phyloP scores from a whole-genome alignment of 2,329 filamentous ascomycete species.

The Trichoderma sp. region DNA sequence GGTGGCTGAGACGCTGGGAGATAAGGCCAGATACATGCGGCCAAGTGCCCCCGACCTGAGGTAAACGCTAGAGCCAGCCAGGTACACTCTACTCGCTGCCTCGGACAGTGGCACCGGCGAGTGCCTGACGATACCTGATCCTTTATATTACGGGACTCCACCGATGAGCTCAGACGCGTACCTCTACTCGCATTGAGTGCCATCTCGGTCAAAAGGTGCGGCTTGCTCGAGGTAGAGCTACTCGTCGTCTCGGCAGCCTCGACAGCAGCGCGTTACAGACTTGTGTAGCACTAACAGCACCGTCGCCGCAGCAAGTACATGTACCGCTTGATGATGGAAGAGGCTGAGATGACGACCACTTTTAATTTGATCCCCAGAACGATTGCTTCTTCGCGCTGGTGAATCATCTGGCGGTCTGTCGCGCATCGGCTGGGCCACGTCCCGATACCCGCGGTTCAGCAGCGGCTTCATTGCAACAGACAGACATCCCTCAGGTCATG shows the following conservation, averaged over 20 bases:
- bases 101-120: neutral
- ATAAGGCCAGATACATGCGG: slow-evolving; percentile 22
- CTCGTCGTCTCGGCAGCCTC: neutral
- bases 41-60: neutral
- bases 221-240: neutral
- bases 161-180: slow-evolving; percentile 10
- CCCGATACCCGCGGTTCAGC: neutral
- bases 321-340: slow-evolving; percentile 12
- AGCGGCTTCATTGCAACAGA: too few species aligned
- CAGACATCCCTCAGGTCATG: neutral
- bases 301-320: neutral
- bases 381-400: slow-evolving; percentile 2
- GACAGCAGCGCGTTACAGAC: slow-evolving; percentile 7
- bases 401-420: slow-evolving; percentile 16
- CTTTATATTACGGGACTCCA: slow-evolving; percentile 23
- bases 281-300: neutral
- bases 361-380: slow-evolving; percentile 22
- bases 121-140: slow-evolving; percentile 19
- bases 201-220: fast-evolving
- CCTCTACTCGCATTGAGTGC: neutral
- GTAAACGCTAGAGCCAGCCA: slow-evolving; percentile 12
- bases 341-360: slow-evolving; percentile 25
- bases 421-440: neutral
- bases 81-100: slow-evolving; percentile 14
- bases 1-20: slow-evolving; percentile 26